Percentiles rank a stretch among this genome's conserved stretches.
These are phyloP conservation scores for Gaultheria prostrata DNA, from an alignment of 148 eudicot species.

Conservation along the genomic window DNA sequence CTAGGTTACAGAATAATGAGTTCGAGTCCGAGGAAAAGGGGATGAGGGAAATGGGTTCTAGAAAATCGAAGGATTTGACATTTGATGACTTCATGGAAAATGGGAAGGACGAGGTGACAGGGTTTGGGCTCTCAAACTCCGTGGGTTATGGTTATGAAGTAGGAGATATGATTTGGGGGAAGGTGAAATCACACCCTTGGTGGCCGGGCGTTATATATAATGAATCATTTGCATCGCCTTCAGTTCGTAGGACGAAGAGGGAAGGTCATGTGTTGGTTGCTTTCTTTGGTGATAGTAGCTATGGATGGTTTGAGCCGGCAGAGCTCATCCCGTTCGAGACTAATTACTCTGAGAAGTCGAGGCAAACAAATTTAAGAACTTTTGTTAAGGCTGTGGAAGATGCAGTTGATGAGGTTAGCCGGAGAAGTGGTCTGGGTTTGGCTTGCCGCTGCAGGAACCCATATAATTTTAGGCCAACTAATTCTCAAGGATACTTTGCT, in stretches of 20 bases:
- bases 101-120: slow-evolving; percentile 23
- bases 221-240: slow-evolving; percentile 65
- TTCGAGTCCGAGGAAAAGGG: slow-evolving; percentile 6
- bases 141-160: slow-evolving; percentile 48
- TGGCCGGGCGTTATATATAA: slow-evolving; percentile 85
- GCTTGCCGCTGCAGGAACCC: slow-evolving; percentile 73
- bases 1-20: neutral
- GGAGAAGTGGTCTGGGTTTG: slow-evolving; percentile 74
- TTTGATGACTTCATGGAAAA: slow-evolving; percentile 28
- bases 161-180: slow-evolving; percentile 98
- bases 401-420: slow-evolving; percentile 67
- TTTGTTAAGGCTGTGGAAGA: slow-evolving; percentile 86
- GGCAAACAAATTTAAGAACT: slow-evolving; percentile 51
- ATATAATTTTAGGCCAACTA: slow-evolving; percentile 53
- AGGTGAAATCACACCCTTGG: slow-evolving; percentile 99
- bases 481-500: slow-evolving; percentile 47
- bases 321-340: slow-evolving; percentile 76
- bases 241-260: slow-evolving; percentile 62
- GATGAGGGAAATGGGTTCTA: neutral
- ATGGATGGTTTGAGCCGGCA: slow-evolving; percentile 82
- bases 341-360: slow-evolving; percentile 60
- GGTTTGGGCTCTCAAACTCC: slow-evolving; percentile 16
- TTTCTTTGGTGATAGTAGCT: slow-evolving; percentile 92
- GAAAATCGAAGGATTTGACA: neutral
- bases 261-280: slow-evolving; percentile 82